These are phyloP conservation scores for Lodderomyces jiufengensis DNA, from an alignment of 1,139 yeast genomes.

Conservation along the genomic window DNA sequence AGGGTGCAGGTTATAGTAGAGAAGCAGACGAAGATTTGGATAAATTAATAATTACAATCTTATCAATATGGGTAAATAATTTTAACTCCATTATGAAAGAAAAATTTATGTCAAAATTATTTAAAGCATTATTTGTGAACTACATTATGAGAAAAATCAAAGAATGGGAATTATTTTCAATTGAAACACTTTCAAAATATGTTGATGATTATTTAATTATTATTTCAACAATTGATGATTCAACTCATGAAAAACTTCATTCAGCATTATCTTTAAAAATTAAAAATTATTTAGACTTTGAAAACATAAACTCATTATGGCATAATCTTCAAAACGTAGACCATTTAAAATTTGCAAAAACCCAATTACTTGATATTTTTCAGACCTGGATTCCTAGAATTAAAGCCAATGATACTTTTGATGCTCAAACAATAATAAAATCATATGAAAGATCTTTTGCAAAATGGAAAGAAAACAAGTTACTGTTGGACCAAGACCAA, in stretches of 20 bases:
- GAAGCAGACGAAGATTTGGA: not conserved
- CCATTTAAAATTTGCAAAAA: not conserved
- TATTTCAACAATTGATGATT: constrained; percentile 8
- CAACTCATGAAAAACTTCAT: too few relatives aligned
- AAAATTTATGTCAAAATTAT: constrained; percentile 14
- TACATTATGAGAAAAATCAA: constrained; percentile 6
- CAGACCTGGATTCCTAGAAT: constrained; percentile 7
- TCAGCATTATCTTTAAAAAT: constrained; percentile 8
- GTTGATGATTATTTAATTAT: constrained; percentile 19
- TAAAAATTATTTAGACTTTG: constrained; percentile 12
- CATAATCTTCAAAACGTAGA: not conserved
- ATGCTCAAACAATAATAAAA: not conserved
- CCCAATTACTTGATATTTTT: constrained; percentile 5
- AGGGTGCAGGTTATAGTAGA: not conserved
- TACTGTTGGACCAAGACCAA: too few relatives aligned
- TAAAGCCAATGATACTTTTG: not conserved
- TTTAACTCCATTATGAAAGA: constrained; percentile 7
- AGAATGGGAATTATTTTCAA: constrained; percentile 15
- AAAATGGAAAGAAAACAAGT: constrained; percentile 2
- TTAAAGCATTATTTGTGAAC: constrained; percentile 16
- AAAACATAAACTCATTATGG: constrained; percentile 19
- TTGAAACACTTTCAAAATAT: constrained; percentile 7
- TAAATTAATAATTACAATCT: constrained; percentile 2
- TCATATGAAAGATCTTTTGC: constrained; percentile 5
- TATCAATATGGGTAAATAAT: constrained; percentile 7